Evolutionary conservation across 2,329 filamentous ascomycete genomes (phyloP), one percentile per base, ranked within the genome.

Genomic region (Colletotrichum euphorbiae): DNA sequence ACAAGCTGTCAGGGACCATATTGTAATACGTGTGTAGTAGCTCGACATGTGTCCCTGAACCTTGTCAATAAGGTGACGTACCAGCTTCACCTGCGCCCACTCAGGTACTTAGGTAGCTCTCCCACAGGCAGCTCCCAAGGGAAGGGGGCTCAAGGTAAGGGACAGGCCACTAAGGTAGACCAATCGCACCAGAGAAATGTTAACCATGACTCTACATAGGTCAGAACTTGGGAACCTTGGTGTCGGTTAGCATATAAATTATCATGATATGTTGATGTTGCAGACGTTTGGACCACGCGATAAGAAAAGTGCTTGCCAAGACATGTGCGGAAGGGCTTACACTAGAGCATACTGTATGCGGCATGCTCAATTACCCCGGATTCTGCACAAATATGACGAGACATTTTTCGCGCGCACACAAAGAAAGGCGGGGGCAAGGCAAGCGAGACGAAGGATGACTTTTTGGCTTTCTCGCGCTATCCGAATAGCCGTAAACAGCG

Each of bases 401-500:
- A 58, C 60, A 42, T 24, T 51, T 55, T 17, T 21, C 33, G 24
- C 57, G 12, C 17, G 24, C 48, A 15, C 24, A 38, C 19, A 46
- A 28, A 28, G 17, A 62, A 67, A 62, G 58, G 59, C 58, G 58
- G 51, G 64, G 64, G 43, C 3, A 36, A 33, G 59, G 56, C 51
- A 36, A 33, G 59, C 33, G 76, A 84, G 75, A 76, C 79, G 70
- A 74, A 80, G 71, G 65, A 79, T 79, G 28, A 72, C 75, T 71
- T 71, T 75, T 71, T 75, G 60, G 69, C 75, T 70, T 71, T 79
- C 61, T 72, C 28, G 78, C 69, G 70, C 80, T 55, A 77, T 79
- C 56, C 78, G 80, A 45, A 73, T 79, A 56, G 73, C 81, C 56
- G 76, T 79, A 19, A 28, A 9, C 28, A 19, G 24, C 31, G 75